phyloP scores from a whole-genome alignment of 495 filamentous ascomycete species.

The Penicillium taxi region DNA sequence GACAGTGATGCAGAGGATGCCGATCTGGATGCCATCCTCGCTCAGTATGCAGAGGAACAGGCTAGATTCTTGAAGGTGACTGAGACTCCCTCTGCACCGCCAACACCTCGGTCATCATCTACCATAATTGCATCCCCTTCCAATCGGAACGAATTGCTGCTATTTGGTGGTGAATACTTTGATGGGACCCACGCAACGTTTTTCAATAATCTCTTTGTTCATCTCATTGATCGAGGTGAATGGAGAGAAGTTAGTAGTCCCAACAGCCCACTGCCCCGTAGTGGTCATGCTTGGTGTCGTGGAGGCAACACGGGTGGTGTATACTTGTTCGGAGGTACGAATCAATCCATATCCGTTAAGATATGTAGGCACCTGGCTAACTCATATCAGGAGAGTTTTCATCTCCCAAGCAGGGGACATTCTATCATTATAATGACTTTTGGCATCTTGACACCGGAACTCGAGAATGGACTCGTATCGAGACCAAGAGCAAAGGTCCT shows the following conservation, averaged over 20 bases:
- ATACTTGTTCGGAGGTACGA: slow-evolving; percentile 78
- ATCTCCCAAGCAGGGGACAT: slow-evolving; percentile 90
- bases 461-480: slow-evolving; percentile 83
- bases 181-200: slow-evolving; percentile 56
- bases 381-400: slow-evolving; percentile 46
- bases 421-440: slow-evolving; percentile 99
- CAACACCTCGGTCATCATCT: slow-evolving; percentile 66
- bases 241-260: slow-evolving; percentile 85
- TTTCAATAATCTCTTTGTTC: slow-evolving; percentile 74
- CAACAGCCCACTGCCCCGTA: slow-evolving; percentile 84
- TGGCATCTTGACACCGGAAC: slow-evolving; percentile 79
- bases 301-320: slow-evolving; percentile 78
- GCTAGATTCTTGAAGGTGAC: slow-evolving; percentile 91
- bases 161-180: slow-evolving; percentile 79
- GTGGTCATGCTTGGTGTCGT: slow-evolving; percentile 87
- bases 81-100: slow-evolving; percentile 66
- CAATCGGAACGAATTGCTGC: slow-evolving; percentile 79
- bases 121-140: slow-evolving; percentile 76
- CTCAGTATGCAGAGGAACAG: slow-evolving; percentile 76
- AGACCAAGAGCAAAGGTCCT: slow-evolving; percentile 78
- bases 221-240: slow-evolving; percentile 75
- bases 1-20: slow-evolving; percentile 84
- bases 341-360: not conserved
- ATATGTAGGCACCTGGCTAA: slow-evolving; percentile 36
- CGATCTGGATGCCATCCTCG: slow-evolving; percentile 95